phyloP scores from a whole-genome alignment of 768 basidiomycete genomes.

The Leucocoprinus sp. region DNA sequence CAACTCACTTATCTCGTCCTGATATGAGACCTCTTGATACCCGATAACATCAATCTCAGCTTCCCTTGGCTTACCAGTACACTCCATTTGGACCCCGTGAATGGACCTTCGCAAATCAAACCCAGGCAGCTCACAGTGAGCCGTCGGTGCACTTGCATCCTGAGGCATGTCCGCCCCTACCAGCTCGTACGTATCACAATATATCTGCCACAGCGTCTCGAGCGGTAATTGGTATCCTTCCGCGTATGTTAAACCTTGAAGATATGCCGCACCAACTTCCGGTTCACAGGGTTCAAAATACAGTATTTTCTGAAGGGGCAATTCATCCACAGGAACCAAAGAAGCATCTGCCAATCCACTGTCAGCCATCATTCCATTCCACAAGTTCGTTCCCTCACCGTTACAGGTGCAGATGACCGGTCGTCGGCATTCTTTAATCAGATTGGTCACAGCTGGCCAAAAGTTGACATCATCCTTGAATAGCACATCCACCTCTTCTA shows the following conservation, averaged over 20 bases:
- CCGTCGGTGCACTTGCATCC: conserved; percentile 5
- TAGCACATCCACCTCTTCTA: conserved; percentile 94
- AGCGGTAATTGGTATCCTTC: conserved; percentile 45
- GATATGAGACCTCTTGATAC: conserved; percentile 3
- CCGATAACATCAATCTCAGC: not conserved
- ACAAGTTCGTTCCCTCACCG: conserved; percentile 41
- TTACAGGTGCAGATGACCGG: conserved; percentile 96
- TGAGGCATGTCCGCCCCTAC: conserved; percentile 6
- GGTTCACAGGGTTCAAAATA: conserved; percentile 54
- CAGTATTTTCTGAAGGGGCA: conserved; percentile 72
- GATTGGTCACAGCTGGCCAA: conserved; percentile 72
- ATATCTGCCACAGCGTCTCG: conserved; percentile 35
- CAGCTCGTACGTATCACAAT: conserved; percentile 16
- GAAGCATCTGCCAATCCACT: conserved; percentile 46
- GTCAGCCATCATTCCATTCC: conserved; percentile 1
- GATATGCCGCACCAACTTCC: conserved; percentile 53
- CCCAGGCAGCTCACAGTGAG: conserved; percentile 7
- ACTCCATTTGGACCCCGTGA: conserved; percentile 12
- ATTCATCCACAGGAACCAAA: conserved; percentile 59
- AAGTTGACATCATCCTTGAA: conserved; percentile 83
- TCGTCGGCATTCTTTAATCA: conserved; percentile 77
- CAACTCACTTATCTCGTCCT: conserved; percentile 14
- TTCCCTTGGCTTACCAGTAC: conserved; percentile 1
- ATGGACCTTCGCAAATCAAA: conserved; percentile 14
- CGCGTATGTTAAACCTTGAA: conserved; percentile 50